Evolutionary conservation across 768 basidiomycete genomes (phyloP).

Genomic region (Termitomyces eurrhizus): DNA sequence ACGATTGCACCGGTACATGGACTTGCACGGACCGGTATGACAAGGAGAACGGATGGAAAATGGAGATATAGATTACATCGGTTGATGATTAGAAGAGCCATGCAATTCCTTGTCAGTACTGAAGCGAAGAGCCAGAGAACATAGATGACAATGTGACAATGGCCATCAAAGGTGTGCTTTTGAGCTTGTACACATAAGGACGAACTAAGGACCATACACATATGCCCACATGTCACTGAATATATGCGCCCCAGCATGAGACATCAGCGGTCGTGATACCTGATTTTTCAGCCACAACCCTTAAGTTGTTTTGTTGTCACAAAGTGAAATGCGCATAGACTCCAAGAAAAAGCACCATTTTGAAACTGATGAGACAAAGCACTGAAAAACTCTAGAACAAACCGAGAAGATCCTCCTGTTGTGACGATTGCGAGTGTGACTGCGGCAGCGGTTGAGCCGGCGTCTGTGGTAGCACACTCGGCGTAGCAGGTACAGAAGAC

Average conservation of each 20-base stretch:
- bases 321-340: not conserved
- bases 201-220: not conserved
- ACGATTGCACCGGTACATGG: not conserved
- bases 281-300: not conserved
- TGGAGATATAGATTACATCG: not conserved
- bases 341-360: not conserved
- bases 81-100: not conserved
- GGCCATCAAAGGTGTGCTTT: not conserved
- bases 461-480: constrained; percentile 19
- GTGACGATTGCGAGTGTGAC: constrained; percentile 28
- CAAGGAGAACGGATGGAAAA: no score
- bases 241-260: no score
- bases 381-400: constrained; percentile 36
- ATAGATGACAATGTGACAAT: not conserved
- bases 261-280: no score
- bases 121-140: not conserved
- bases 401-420: constrained; percentile 48
- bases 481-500: constrained; percentile 25
- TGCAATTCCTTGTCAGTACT: not conserved
- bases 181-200: not conserved
- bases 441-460: constrained; percentile 18
- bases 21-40: not conserved
- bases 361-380: not conserved
- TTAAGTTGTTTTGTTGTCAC: not conserved
- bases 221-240: no score